Evolutionary conservation across 441 rosid genomes (phyloP), one percentile per base, ranked within the genome.

Genomic region (Lagerstroemia fauriei): DNA sequence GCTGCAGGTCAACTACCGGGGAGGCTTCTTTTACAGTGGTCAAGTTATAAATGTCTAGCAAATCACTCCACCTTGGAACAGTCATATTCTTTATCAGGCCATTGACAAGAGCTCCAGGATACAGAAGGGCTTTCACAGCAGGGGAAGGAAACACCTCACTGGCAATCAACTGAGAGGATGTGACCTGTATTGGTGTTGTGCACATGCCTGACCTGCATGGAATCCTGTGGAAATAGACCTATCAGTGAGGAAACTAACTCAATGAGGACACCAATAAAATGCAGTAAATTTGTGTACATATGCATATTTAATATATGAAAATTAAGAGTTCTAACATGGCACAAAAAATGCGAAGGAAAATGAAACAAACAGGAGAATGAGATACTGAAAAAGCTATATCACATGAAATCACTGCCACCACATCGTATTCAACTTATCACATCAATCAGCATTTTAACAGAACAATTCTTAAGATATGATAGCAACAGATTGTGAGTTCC

Each of bases 171-270:
- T 96, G 97, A 73, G 98, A 96, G 17, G 98, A 93, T 81, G 97
- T 93, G 78, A 95, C 98, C 78, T 96, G 98, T 81, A 96, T 89
- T 17, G 98, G 98, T 0, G 98, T 85, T 10, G 88, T 86, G 86
- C 99, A 95, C 94, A 96, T 90, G 69, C 98, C 98, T 80, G 98
- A 88, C 91, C 97, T 88, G 90, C 99, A 95, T 46, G 97, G 92
- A 57, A 96, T 90, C 93, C 98, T 96, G 89, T 51, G 41, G 61
- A 56, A 56, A 50, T 50, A 75, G 11, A 75, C 34, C 38, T 22
- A 34, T 46, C 73, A 69, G 1, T 50, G 57, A 75, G 78, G 41
- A 14, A 27, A 50, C 57, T 9, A 50, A 50, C 78, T 51, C 41
- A 47, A 10, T 10, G 56, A 27, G 3, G 24, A 75, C 44, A 50